Conservation (phyloP, 1,284 basidiomycete species). For the Heliocybe sulcata region DNA sequence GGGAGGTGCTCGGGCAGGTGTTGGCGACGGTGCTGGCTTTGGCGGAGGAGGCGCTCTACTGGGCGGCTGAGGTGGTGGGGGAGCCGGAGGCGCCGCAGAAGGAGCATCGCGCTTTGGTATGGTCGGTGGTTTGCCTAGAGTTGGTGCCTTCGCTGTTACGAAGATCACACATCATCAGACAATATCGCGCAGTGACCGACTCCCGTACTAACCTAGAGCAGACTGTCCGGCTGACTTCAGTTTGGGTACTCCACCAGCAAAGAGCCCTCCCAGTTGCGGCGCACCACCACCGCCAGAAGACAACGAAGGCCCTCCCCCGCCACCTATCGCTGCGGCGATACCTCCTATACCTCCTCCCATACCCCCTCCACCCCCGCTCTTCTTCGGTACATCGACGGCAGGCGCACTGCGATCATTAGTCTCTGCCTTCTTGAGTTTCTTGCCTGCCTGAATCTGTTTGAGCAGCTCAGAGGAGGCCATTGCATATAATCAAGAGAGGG, state of each 20-base stretch:
- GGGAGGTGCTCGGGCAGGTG: conserved; percentile 11
- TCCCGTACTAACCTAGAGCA: conserved; percentile 40
- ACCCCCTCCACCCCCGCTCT: conserved; percentile 33
- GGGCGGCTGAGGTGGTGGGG: conserved; percentile 25
- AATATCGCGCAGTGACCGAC: no score
- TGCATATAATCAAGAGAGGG: background rate
- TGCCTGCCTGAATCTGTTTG: conserved; percentile 75
- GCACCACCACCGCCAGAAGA: conserved; percentile 36
- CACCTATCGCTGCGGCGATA: conserved; percentile 18
- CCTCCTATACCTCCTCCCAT: conserved; percentile 30
- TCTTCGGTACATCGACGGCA: conserved; percentile 42
- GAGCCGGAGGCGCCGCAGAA: conserved; percentile 19
- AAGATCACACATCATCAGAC: conserved; percentile 6
- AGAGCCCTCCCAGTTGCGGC: conserved; percentile 79
- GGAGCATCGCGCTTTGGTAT: conserved; percentile 46
- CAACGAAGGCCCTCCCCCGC: conserved; percentile 4
- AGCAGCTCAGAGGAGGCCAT: conserved; percentile 72
- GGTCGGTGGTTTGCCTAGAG: conserved; percentile 59
- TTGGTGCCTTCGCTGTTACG: conserved; percentile 47
- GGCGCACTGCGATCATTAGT: conserved; percentile 83
- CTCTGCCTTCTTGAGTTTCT: conserved; percentile 69
- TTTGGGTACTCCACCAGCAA: conserved; percentile 89
- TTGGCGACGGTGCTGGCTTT: conserved; percentile 14
- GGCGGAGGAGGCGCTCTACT: conserved; percentile 28
- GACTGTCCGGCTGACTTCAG: conserved; percentile 69